Evolutionary conservation across 148 eudicot genomes (phyloP).

Genomic region (Amaranthus palmeri): DNA sequence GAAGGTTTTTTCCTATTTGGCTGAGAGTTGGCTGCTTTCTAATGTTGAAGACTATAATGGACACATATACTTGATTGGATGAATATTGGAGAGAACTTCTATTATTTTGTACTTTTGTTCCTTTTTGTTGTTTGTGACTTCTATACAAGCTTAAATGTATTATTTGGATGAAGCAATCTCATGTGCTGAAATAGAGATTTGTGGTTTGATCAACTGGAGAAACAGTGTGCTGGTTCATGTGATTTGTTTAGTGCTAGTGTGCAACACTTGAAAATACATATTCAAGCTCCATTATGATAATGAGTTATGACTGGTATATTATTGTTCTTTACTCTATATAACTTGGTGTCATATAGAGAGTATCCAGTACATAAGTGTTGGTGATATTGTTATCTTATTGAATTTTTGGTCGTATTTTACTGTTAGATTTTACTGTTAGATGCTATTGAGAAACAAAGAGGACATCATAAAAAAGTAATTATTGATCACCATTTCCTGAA

Average conservation of each 20-base stretch:
- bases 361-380: not conserved
- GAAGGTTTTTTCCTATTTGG: not conserved
- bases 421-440: not conserved
- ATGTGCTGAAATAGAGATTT: not conserved
- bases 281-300: not conserved
- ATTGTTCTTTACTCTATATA: not conserved
- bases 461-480: no score
- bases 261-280: not conserved
- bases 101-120: not conserved
- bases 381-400: not conserved
- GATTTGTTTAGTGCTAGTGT: no score
- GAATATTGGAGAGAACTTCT: not conserved
- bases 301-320: not conserved
- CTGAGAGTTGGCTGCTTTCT: not conserved
- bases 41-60: not conserved
- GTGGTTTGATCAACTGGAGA: not conserved
- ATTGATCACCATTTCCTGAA: no score
- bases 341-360: not conserved
- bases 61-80: not conserved
- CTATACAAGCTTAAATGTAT: not conserved
- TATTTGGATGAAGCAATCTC: not conserved
- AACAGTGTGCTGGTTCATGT: not conserved
- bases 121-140: not conserved
- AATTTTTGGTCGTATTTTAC: not conserved
- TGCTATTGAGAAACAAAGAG: not conserved